Conservation (phyloP, 768 basidiomycete species). For the Mycena latifolia region DNA sequence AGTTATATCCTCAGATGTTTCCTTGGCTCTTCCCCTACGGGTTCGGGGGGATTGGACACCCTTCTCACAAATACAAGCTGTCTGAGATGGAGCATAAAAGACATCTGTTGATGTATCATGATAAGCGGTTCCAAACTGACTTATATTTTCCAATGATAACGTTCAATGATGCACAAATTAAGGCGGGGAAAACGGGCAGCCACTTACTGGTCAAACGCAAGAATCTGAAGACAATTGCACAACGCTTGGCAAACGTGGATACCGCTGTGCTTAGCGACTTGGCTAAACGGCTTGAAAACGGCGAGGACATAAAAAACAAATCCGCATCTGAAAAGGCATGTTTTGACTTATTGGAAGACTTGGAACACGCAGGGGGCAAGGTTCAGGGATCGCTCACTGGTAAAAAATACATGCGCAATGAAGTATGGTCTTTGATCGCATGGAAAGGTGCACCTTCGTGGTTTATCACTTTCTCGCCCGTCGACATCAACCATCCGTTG, state of each 20-base stretch:
- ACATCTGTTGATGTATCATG: neutral
- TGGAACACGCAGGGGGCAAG: slow-evolving; percentile 49
- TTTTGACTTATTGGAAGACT: slow-evolving; percentile 46
- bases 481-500: slow-evolving; percentile 48
- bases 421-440: slow-evolving; percentile 36
- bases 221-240: neutral
- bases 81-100: neutral
- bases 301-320: slow-evolving; percentile 40
- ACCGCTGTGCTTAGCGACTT: neutral
- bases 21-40: slow-evolving; percentile 12
- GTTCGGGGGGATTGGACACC: neutral
- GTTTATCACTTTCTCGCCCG: slow-evolving; percentile 54
- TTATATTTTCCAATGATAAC: slow-evolving; percentile 13
- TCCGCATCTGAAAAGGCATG: slow-evolving; percentile 49
- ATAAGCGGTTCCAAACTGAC: slow-evolving; percentile 4
- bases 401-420: slow-evolving; percentile 43
- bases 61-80: neutral
- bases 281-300: slow-evolving; percentile 29
- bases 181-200: neutral
- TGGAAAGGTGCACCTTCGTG: slow-evolving; percentile 45
- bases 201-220: neutral
- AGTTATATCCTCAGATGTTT: slow-evolving; percentile 11
- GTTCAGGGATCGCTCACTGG: slow-evolving; percentile 42
- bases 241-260: neutral
- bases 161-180: slow-evolving; percentile 9